These are phyloP conservation scores for Oryza meyeriana DNA, from an alignment of 176 grass and related monocot species.

Conservation along the genomic window DNA sequence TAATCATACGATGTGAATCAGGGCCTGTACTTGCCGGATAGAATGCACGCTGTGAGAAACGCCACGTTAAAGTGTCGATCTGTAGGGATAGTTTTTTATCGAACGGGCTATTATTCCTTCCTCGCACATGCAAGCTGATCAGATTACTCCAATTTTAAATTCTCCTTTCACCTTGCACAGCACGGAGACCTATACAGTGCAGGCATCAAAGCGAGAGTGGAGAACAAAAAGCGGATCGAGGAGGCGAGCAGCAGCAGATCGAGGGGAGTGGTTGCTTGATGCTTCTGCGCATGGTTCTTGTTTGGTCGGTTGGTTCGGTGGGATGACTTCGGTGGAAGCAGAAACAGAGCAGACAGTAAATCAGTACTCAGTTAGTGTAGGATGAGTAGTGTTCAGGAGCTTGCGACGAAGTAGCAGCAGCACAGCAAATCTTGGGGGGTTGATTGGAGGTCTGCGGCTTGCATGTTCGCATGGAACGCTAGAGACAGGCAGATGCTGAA, in stretches of 20 bases:
- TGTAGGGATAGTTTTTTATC: background rate
- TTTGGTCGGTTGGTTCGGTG: background rate
- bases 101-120: background rate
- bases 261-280: background rate
- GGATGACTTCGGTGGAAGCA: constrained; percentile 15
- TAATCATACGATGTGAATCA: background rate
- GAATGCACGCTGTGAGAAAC: background rate
- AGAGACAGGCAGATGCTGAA: background rate
- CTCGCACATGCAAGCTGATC: background rate
- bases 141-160: background rate
- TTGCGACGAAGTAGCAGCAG: background rate
- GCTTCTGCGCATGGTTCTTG: background rate
- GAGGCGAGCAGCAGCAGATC: background rate
- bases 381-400: background rate
- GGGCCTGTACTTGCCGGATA: background rate
- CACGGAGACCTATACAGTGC: background rate
- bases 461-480: constrained; percentile 9
- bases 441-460: background rate
- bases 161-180: background rate
- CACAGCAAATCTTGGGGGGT: background rate
- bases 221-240: background rate
- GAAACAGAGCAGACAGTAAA: background rate
- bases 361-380: background rate
- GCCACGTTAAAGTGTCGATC: constrained; percentile 27
- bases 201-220: background rate